phyloP scores from a whole-genome alignment of 192 early-diverging fungal species.

The Dispira parvispora region DNA sequence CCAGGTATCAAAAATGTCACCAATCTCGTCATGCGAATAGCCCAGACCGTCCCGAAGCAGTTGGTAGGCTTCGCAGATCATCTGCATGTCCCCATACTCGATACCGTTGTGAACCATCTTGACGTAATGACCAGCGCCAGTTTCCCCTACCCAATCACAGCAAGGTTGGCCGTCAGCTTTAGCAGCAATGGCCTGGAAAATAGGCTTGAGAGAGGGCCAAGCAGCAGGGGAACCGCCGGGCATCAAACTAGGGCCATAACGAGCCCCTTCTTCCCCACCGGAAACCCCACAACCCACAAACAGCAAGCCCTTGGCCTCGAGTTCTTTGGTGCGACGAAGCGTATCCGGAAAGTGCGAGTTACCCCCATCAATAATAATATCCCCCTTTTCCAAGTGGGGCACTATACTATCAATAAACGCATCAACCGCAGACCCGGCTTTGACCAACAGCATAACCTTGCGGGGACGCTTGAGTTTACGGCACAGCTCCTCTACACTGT shows the following conservation, averaged over 20 bases:
- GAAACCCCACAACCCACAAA: constrained; percentile 97
- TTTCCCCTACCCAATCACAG: constrained; percentile 98
- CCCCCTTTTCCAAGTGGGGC: constrained; percentile 72
- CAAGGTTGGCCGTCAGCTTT: constrained; percentile 79
- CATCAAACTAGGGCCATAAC: constrained; percentile 92
- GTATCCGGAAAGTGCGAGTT: constrained; percentile 98
- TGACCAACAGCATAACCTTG: constrained; percentile 97
- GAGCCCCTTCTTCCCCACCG: constrained; percentile 97
- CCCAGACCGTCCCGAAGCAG: constrained; percentile 79
- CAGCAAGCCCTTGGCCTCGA: constrained; percentile 78
- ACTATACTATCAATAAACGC: constrained; percentile 84
- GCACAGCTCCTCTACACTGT: constrained; percentile 87
- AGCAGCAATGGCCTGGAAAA: constrained; percentile 92
- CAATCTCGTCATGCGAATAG: constrained; percentile 71
- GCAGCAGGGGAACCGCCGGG: constrained; percentile 87
- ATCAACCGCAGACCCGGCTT: constrained; percentile 89
- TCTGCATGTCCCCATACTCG: constrained; percentile 99
- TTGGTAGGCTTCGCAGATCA: constrained; percentile 92
- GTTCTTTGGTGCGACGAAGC: constrained; percentile 74
- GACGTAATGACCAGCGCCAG: constrained; percentile 95
- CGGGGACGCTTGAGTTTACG: constrained; percentile 85
- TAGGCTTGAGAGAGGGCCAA: constrained; percentile 85
- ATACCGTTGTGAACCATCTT: constrained; percentile 99
- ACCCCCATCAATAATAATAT: constrained; percentile 98
- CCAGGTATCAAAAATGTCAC: constrained; percentile 78